Percentiles rank a stretch among this genome's conserved stretches.
phyloP scores from a whole-genome alignment of 208 protist genomes.

The Trichomonas tenax region DNA sequence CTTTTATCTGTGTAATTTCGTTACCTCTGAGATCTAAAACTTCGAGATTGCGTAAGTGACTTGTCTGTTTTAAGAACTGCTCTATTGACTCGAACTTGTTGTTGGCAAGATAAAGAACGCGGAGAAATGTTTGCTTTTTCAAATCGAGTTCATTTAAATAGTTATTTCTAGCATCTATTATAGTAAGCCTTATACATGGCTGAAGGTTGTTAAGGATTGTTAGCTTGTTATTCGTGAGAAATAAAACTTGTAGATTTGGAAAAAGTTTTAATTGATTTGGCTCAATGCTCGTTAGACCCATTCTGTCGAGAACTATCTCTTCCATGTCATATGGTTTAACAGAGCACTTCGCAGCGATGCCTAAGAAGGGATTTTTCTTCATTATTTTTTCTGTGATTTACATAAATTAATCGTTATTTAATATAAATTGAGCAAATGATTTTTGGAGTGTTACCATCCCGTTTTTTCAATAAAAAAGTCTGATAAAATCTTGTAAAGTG shows the following conservation, averaged over 20 bases:
- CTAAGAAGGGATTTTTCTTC: background rate
- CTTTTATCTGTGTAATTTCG: background rate
- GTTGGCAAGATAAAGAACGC: background rate
- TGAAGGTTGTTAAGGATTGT: background rate
- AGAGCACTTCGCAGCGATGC: background rate
- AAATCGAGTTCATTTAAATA: background rate
- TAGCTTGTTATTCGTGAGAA: background rate
- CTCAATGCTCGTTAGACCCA: background rate
- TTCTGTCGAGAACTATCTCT: background rate
- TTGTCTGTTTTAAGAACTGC: background rate
- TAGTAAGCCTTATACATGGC: background rate
- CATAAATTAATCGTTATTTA: no score
- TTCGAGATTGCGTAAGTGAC: background rate
- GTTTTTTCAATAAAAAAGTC: no score
- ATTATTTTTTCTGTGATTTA: background rate
- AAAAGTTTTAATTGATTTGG: background rate
- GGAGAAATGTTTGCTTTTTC: background rate
- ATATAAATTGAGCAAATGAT: no score
- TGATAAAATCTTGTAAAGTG: no score
- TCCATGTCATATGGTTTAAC: background rate
- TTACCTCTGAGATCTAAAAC: background rate
- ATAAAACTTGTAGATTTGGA: background rate
- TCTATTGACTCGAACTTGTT: background rate
- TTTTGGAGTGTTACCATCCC: no score
- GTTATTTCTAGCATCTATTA: conserved; percentile 12